Base-by-base conservation (phyloP, 768 basidiomycete genomes). In the Suillus spraguei region DNA sequence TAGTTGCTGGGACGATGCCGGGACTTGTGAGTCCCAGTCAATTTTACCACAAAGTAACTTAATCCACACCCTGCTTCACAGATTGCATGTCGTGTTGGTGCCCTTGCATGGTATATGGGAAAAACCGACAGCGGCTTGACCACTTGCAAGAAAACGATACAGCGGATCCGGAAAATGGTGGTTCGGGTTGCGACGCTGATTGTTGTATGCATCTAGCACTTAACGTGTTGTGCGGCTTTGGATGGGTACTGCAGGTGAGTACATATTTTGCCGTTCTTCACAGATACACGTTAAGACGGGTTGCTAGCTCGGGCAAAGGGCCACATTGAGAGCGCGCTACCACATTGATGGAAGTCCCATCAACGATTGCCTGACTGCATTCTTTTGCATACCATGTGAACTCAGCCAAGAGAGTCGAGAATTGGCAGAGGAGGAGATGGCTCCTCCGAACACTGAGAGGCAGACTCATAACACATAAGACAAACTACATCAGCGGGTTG, bases 371-470 rank as follows among this genome's bases (percentile, higher is more conserved):
- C 69, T 69, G 46, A 62, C 76, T 5, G 70, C 79, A 0, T 77
- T 71, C 28, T 85, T 74, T 66, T 85, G 84, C 68, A 65, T 68
- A 0, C 78, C 83, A 20, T 87, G 85, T 68, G 77, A 76, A 13
- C 79, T 86, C 52, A 76, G 76, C 0, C 84, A 86, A 68, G 83
- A 82, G 64, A 73, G 73, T 36, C 75, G 77, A 36, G 83, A 86
- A 64, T 64, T 86, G 13, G 78, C 79, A 68, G 70, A 81, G 60
- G 83, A 85, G 67, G 83, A 84, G 47, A 41, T 10, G 10, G 10
- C 24, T 41, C 3, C 1, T 17, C 1, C 24, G 17, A 41, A 41
- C 10, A 7, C 16, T 6, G 24, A 13, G 10, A 28, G 38, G 17
- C 24, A 39, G 24, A 20, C 20, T 13, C 5, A 28, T 4, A 20